A percentile compares a stretch with the other conserved stretches of the same genome.
These are phyloP conservation scores for Naganishia sp. DNA, from an alignment of 1,284 basidiomycete species.

Conservation along the genomic window DNA sequence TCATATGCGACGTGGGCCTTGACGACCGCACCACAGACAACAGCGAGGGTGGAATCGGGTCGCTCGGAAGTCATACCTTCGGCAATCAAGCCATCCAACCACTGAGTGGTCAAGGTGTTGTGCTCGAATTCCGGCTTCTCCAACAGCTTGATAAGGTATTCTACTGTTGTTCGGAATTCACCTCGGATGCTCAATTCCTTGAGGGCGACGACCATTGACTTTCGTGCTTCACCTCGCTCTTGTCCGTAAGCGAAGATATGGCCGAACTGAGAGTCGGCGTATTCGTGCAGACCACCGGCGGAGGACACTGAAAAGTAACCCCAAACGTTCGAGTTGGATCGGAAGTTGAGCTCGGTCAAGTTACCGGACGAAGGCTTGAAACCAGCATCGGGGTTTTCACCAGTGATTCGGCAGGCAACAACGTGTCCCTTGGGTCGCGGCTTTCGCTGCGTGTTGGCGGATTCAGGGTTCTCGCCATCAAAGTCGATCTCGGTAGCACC, in stretches of 20 bases:
- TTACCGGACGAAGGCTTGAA: slow-evolving; percentile 99
- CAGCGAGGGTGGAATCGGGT: slow-evolving; percentile 86
- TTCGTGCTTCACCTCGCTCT: slow-evolving; percentile 90
- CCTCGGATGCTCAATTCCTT: slow-evolving; percentile 99
- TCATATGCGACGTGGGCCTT: slow-evolving; percentile 91
- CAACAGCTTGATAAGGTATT: slow-evolving; percentile 96
- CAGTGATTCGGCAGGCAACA: slow-evolving; percentile 98
- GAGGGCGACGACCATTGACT: slow-evolving; percentile 99
- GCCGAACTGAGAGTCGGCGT: slow-evolving; percentile 97
- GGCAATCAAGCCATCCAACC: slow-evolving; percentile 97
- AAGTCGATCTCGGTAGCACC: slow-evolving; percentile 92
- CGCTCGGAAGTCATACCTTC: slow-evolving; percentile 92
- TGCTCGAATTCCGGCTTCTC: slow-evolving; percentile 96
- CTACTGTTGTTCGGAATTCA: slow-evolving; percentile 98
- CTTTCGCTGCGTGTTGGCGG: slow-evolving; percentile 85
- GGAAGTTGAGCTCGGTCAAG: slow-evolving; percentile 98
- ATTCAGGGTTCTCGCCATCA: slow-evolving; percentile 85
- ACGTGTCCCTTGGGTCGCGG: slow-evolving; percentile 97
- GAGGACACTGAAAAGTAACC: slow-evolving; percentile 98
- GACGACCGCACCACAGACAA: slow-evolving; percentile 95
- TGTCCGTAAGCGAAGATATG: slow-evolving; percentile 99
- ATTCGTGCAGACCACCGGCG: slow-evolving; percentile 96
- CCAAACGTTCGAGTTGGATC: slow-evolving; percentile 98
- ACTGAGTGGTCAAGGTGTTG: slow-evolving; percentile 97
- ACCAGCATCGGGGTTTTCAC: slow-evolving; percentile 99